Conservation (phyloP, 306 rosid genomes). For the Argentina anserina region DNA sequence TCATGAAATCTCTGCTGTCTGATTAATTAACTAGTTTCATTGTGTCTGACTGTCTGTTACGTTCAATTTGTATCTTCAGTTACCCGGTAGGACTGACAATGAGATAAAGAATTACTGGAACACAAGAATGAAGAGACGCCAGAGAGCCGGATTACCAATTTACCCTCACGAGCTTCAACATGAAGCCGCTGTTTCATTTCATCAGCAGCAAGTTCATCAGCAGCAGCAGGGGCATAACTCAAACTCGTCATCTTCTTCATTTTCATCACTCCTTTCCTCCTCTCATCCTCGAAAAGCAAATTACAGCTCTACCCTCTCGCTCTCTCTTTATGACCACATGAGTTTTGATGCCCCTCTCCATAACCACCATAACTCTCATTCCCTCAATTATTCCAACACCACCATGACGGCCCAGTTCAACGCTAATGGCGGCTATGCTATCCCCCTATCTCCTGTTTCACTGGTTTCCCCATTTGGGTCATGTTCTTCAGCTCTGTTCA, state of each 20-base stretch:
- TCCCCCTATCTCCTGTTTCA: constrained; percentile 46
- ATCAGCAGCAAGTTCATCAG: neutral
- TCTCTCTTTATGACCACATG: constrained; percentile 22
- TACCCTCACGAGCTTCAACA: constrained; percentile 50
- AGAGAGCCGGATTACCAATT: constrained; percentile 65
- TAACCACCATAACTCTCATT: constrained; percentile 21
- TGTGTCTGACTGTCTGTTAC: constrained; percentile 4
- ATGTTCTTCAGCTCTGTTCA: constrained; percentile 27
- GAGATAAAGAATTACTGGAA: constrained; percentile 95
- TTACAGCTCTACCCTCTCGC: neutral
- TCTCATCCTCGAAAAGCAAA: constrained; percentile 29
- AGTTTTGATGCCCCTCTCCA: neutral
- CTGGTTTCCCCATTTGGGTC: constrained; percentile 45
- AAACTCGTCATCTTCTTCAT: constrained; percentile 13
- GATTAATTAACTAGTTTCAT: neutral
- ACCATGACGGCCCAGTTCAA: constrained; percentile 25
- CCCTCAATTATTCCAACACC: constrained; percentile 19
- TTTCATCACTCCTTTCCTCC: constrained; percentile 33
- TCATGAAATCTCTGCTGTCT: neutral
- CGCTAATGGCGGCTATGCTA: constrained; percentile 10
- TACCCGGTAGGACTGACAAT: constrained; percentile 86
- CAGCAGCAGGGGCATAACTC: constrained; percentile 25
- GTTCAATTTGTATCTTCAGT: constrained; percentile 36
- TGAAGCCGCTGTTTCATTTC: neutral
- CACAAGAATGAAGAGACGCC: constrained; percentile 70